Evolutionary conservation across 2,329 filamentous ascomycete species (phyloP).

Genomic region (Coccinonectria pachysandricola): DNA sequence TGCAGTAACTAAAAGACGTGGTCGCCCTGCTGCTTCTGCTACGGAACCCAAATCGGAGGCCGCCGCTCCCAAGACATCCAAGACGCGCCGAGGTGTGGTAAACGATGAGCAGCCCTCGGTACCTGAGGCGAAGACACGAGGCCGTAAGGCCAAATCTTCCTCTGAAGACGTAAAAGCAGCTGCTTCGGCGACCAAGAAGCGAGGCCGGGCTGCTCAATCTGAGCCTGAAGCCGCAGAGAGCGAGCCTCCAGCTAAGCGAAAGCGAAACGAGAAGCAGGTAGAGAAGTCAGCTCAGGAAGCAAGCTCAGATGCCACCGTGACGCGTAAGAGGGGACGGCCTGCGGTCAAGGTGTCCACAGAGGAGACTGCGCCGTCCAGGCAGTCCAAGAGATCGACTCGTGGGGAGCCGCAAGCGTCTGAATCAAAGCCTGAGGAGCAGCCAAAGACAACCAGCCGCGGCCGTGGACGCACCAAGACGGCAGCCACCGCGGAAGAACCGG

Average conservation of each 20-base stretch:
- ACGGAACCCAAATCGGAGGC: too few species aligned
- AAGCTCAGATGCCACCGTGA: conserved; percentile 2
- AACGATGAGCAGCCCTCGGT: conserved; percentile 5
- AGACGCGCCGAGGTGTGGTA: conserved; percentile 4
- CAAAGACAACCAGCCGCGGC: conserved; percentile 3
- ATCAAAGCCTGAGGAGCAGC: conserved; percentile 1
- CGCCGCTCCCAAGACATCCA: too few species aligned
- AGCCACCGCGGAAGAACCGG: conserved; percentile 1
- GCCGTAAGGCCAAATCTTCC: too few species aligned
- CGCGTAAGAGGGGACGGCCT: conserved; percentile 5
- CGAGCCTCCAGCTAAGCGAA: conserved; percentile 12
- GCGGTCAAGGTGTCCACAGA: conserved; percentile 4
- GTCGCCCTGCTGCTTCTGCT: too few species aligned
- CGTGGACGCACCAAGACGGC: conserved; percentile 9
- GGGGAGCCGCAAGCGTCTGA: conserved; percentile 5
- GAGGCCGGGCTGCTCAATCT: conserved; percentile 10
- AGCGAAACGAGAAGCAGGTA: conserved; percentile 7
- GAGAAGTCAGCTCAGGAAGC: conserved; percentile 5
- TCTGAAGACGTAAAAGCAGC: conserved; percentile 1
- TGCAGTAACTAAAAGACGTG: conserved; percentile 7
- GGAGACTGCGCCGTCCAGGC: neutral
- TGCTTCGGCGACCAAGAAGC: conserved; percentile 7
- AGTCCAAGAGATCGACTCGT: conserved; percentile 1
- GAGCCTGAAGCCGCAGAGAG: conserved; percentile 6
- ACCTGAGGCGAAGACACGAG: too few species aligned